A percentile compares a stretch with the other conserved stretches of the same genome.
Conservation (phyloP, 441 rosid genomes). For the Gossypium laxum region DNA sequence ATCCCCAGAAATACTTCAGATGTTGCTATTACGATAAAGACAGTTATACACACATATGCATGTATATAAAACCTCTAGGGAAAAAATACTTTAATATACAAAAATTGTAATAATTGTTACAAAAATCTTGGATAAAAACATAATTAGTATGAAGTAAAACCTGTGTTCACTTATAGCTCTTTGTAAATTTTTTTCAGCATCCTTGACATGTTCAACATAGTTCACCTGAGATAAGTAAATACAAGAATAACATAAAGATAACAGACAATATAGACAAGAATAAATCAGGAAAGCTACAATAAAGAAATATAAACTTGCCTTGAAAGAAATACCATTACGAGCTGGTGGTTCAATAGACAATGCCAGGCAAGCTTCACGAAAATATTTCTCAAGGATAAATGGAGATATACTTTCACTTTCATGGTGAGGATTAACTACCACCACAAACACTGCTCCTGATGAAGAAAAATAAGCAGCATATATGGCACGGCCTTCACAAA, state of each 20-base stretch:
- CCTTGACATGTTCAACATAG: slow-evolving; percentile 59
- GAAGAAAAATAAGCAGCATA: slow-evolving; percentile 56
- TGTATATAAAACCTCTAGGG: not conserved
- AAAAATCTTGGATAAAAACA: not conserved
- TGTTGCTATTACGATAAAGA: not conserved
- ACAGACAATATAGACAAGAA: slow-evolving; percentile 4
- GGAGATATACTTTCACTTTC: slow-evolving; percentile 53
- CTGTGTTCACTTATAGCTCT: slow-evolving; percentile 71
- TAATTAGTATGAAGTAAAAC: slow-evolving; percentile 30
- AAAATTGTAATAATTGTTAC: not conserved
- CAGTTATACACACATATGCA: not conserved
- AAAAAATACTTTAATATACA: not conserved
- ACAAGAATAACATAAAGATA: slow-evolving; percentile 7
- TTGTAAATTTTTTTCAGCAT: slow-evolving; percentile 65
- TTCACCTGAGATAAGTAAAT: slow-evolving; percentile 51
- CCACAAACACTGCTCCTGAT: slow-evolving; percentile 40
- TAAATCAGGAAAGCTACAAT: slow-evolving; percentile 14
- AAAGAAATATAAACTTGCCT: slow-evolving; percentile 35
- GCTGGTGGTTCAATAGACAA: slow-evolving; percentile 45
- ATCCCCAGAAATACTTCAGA: not conserved
- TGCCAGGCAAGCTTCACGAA: slow-evolving; percentile 72
- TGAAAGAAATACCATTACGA: slow-evolving; percentile 37
- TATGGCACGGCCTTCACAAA: slow-evolving; percentile 67
- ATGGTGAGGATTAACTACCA: slow-evolving; percentile 65
- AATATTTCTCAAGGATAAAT: slow-evolving; percentile 70